Evolutionary conservation across 345 rosid species (phyloP).

Genomic region (Sapria himalayana): DNA sequence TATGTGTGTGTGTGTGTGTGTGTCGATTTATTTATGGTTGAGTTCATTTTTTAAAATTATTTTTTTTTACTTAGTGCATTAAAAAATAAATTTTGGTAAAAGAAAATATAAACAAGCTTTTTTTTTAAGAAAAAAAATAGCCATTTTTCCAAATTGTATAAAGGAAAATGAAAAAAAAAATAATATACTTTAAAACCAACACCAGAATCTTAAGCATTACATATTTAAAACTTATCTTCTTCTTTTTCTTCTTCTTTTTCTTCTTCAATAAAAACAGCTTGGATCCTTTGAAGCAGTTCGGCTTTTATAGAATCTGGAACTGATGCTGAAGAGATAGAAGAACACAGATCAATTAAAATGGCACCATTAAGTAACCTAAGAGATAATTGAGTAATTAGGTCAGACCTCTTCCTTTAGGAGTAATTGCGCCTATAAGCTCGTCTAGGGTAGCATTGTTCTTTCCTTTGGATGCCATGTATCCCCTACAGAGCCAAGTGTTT

Average conservation of each 20-base stretch:
- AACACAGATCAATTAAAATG: too few relatives aligned
- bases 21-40: not conserved
- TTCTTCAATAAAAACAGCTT: slow-evolving; percentile 20
- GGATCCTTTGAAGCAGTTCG: slow-evolving; percentile 44
- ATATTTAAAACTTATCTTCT: not conserved
- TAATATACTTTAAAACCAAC: not conserved
- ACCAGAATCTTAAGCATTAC: not conserved
- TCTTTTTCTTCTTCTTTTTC: slow-evolving; percentile 1
- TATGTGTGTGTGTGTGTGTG: not conserved
- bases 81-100: too few relatives aligned
- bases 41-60: too few relatives aligned
- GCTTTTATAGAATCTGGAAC: slow-evolving; percentile 53
- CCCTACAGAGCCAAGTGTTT: too few relatives aligned
- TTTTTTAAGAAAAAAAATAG: too few relatives aligned
- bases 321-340: slow-evolving; percentile 26
- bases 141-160: too few relatives aligned
- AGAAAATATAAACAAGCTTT: not conserved
- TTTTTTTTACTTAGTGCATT: too few relatives aligned
- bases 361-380: too few relatives aligned
- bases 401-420: slow-evolving; percentile 76
- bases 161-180: too few relatives aligned
- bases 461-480: slow-evolving; percentile 56
- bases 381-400: not conserved
- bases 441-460: slow-evolving; percentile 58
- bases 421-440: slow-evolving; percentile 53